Evolutionary conservation across 2,329 filamentous ascomycete species (phyloP), one percentile per base, ranked within the genome.

Genomic region (Orbilia brochopaga): DNA sequence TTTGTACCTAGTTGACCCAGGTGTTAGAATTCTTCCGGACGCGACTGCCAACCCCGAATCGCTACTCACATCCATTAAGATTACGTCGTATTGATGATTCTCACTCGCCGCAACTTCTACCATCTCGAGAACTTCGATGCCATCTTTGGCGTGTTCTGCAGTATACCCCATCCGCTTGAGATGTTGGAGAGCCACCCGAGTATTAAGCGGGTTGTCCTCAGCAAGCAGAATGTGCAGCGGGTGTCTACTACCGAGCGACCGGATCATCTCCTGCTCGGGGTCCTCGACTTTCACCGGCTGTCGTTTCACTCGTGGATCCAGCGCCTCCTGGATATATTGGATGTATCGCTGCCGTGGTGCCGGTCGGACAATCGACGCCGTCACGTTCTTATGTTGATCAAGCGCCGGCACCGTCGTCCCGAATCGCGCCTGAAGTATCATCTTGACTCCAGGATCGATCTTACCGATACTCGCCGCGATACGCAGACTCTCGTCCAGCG

Each of bases 161-260:
- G 88, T 88, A 78, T 95, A 91, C 77, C 97, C 92, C 80, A 97
- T 96, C 80, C 97, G 96, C 80, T 97, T 92, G 30, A 99, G 83
- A 75, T 97, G 97, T 83, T 96, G 96, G 76, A 97, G 91, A 0
- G 94, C 94, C 60, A 97, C 83, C 76, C 92, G 88, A 79, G 97
- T 94, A 79, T 99, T 99, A 78, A 99, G 92, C 15, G 91, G 88
- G 79, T 99, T 99, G 81, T 99, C 94, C 80, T 99, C 94, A 6
- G 93, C 94, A 66, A 97, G 84, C 44, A 99, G 83, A 76, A 99
- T 96, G 79, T 96, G 91, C 79, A 97, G 95, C 0, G 92, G 76
- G 46, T 77, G 75, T 30, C 75, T 54, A 19, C 67, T 76, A 8
- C 74, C 75, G 13, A 77, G 69, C 19, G 75, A 75, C 64, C 72